Base-by-base conservation (phyloP, 1,139 yeast genomes). In the Blastobotrys petasosporus region DNA sequence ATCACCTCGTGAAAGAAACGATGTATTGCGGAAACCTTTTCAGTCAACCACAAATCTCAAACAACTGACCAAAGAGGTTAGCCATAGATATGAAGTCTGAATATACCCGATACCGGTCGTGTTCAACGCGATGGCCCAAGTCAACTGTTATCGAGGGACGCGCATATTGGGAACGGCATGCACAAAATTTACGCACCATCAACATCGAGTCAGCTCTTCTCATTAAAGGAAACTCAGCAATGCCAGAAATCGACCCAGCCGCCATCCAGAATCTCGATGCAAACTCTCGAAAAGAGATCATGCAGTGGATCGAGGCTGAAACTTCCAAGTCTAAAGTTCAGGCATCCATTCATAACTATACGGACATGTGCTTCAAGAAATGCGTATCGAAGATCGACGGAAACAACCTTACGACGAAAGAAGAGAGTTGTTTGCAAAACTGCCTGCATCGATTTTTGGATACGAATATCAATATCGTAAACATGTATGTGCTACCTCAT, bases 311-410 rank as follows among this genome's bases (percentile, higher is more conserved):
- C 45, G 94, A 87, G 61, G 70, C 82, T 10, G 96, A 90, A 68
- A 83, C 85, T 62, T 79, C 94, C 53, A 86, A 85, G 68, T 82
- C 94, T 47, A 86, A 87, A 69, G 87, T 90, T 28, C 96, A 87
- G 69, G 75, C 79, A 73, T 78, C 94, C 32, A 83, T 87, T 52
- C 94, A 87, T 64, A 79, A 75, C 61, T 87, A 86, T 73, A 88
- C 96, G 35, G 90, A 87, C 62, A 74, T 83, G 74, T 90, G 97
- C 65, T 90, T 87, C 73, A 85, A 83, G 65, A 85, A 85, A 68
- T 90, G 97, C 65, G 75, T 87, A 50, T 69, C 76, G 41, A 75
- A 57, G 33, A 50, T 82, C 46, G 71, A 73, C 46, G 68, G 74
- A 45, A 76, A 76, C 37, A 69, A 70, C 44, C 70, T 88, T 54